Conservation (phyloP, 169 alveolate genomes). For the Plasmodium chabaudi region DNA sequence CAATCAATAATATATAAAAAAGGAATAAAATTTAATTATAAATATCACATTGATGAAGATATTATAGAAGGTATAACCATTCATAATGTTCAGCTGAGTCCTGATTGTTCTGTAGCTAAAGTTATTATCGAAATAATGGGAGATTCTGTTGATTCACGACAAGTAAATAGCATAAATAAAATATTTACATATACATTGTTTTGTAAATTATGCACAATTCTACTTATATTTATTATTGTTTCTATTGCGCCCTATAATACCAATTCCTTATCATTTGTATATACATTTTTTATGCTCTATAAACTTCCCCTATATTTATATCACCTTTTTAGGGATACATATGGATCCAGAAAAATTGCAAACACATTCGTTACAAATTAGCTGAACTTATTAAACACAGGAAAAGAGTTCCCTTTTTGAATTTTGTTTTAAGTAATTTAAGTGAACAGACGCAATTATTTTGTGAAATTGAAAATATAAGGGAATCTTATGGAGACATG, state of each 20-base stretch:
- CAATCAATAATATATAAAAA: constrained; percentile 65
- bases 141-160: constrained; percentile 72
- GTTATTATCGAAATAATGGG: constrained; percentile 74
- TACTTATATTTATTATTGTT: no score
- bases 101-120: constrained; percentile 75
- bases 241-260: no score
- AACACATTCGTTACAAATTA: constrained; percentile 54
- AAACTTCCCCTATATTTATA: no score
- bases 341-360: constrained; percentile 66
- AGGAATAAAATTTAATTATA: constrained; percentile 69
- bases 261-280: no score
- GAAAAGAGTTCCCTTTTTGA: constrained; percentile 65
- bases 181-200: no score
- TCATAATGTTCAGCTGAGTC: constrained; percentile 39
- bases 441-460: constrained; percentile 72
- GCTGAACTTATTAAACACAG: constrained; percentile 68
- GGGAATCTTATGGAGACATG: constrained; percentile 60
- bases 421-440: constrained; percentile 57
- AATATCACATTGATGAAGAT: constrained; percentile 74
- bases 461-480: constrained; percentile 72
- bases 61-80: constrained; percentile 70
- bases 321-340: constrained; percentile 37
- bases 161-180: constrained; percentile 8
- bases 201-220: no score
- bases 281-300: no score